Percentiles rank a stretch among this genome's conserved stretches.
Evolutionary conservation across 805 yeast species (phyloP).

Genomic region (Sugiyamaella valdiviana): DNA sequence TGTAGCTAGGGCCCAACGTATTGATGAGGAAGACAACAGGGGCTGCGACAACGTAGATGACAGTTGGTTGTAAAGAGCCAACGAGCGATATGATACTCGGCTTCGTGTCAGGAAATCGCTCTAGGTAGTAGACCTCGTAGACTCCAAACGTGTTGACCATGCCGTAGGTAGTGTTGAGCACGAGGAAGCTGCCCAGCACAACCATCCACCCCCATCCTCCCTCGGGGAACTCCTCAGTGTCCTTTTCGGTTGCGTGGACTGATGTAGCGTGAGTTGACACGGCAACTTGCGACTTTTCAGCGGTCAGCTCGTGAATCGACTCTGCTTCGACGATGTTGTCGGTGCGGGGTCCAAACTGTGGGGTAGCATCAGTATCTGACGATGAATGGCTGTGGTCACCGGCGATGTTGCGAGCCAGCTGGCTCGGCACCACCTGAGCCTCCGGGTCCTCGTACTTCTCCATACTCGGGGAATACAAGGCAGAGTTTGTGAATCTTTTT

Average conservation of each 20-base stretch:
- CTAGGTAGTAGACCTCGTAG: slow-evolving; percentile 46
- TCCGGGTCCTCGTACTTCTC: no score
- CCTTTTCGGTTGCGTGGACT: slow-evolving; percentile 16
- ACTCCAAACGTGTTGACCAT: slow-evolving; percentile 54
- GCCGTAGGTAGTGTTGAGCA: slow-evolving; percentile 50
- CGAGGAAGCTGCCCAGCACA: slow-evolving; percentile 41
- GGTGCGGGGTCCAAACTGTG: background rate
- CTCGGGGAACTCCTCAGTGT: slow-evolving; percentile 36
- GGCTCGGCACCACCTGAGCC: no score
- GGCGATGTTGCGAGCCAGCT: no score
- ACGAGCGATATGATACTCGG: slow-evolving; percentile 46
- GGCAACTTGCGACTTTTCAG: no score
- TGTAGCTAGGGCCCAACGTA: slow-evolving; percentile 37
- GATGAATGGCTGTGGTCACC: no score
- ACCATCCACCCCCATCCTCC: slow-evolving; percentile 51
- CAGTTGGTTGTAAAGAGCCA: slow-evolving; percentile 48
- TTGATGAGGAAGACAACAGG: slow-evolving; percentile 39
- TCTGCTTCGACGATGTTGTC: background rate
- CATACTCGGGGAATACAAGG: no score
- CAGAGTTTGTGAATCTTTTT: no score
- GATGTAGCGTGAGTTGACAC: background rate
- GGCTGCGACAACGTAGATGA: slow-evolving; percentile 34
- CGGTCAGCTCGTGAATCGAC: no score
- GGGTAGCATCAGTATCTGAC: no score
- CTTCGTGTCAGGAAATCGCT: slow-evolving; percentile 38